Evolutionary conservation across 352 stramenopile genomes (phyloP), one percentile per base, ranked within the genome.

Genomic region (Phytopythium ostracodes): DNA sequence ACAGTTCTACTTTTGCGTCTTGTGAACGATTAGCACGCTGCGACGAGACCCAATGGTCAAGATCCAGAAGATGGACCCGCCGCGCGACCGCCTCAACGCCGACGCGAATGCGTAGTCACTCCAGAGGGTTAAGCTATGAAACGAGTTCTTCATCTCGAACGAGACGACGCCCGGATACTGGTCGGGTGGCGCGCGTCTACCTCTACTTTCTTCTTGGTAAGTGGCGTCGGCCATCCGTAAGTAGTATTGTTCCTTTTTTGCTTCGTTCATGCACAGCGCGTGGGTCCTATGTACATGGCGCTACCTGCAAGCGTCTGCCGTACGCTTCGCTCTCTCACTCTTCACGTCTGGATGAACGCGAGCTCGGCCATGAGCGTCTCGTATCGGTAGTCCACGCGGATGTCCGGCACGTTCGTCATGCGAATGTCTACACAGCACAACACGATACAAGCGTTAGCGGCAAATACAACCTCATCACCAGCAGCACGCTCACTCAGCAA

Each of bases 361-460:
- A 90, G 67, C 63, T 93, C 86, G 64, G 72, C 79, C 57, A 77
- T 65, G 22, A 93, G 77, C 31, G 84, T 94, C 66, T 96, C 87
- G 73, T 95, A 70, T 31, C 92, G 86, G 70, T 97, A 98, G 63
- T 91, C 76, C 8, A 98, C 62, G 56, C 94, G 88, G 42, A 98
- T 97, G 66, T 98, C 79, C 5, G 94, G 94, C 36, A 98, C 93
- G 60, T 98, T 98, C 35, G 92, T 97, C 83, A 97, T 96, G 35
- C 81, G 83, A 60, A 98, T 98, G 64, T 98, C 91, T 89, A 50
- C 17, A 71, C 18, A n/a, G 52, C 47, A 33, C 62, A 8, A 54
- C 24, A 59, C 24, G n/a, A 40, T 11, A 62, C 17, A 60, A 56
- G 14, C 46, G 5, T 20, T 24, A 49, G n/a, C n/a, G n/a, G 9